Evolutionary conservation across 2,329 filamentous ascomycete species (phyloP), one percentile per base, ranked within the genome.

Genomic region (Colletotrichum sp.): DNA sequence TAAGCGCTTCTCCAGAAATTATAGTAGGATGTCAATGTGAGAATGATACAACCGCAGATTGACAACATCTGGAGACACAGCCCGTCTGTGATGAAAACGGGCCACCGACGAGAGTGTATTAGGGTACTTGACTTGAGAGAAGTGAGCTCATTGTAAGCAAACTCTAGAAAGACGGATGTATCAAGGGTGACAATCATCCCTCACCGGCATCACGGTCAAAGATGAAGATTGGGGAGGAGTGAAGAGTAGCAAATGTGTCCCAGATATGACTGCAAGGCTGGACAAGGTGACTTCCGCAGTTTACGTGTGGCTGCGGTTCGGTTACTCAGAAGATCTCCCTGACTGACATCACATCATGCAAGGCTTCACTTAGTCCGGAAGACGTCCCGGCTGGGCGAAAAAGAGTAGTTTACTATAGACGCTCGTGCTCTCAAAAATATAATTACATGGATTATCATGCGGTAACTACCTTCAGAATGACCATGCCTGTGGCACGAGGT

Each of bases 161-260:
- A 12, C 5, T 6, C 38, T 1, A n/a, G 1, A 43, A 1, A 43
- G 1, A 0, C 9, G 18, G 3, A 43, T 43, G 0, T n/a, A 10
- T 43, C 1, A 43, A 43, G 18, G 0, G 18, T 43, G 38, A 43
- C 5, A 43, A 1, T 43, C 38, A 43, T 0, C 18, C 1, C 38
- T 43, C 0, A 43, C 0, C 38, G 2, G 38, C 38, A 18, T 43
- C 0, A n/a, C 38, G 38, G 0, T 43, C 38, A 43, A 10, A 43
- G 5, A n/a, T 3, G 0, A 43, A 43, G 18, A 3, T 12, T n/a
- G 38, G 5, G 18, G 2, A 43, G 18, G 4, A 43, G 38, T 43
- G 5, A n/a, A 10, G 0, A 43, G 38, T n/a, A 43, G 38, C 3
- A 43, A 1, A 43, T 10, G 38, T 1, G 9, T 43, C 18, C 38